Conservation (phyloP, 495 filamentous ascomycete species). For the Cryomyces minteri region DNA sequence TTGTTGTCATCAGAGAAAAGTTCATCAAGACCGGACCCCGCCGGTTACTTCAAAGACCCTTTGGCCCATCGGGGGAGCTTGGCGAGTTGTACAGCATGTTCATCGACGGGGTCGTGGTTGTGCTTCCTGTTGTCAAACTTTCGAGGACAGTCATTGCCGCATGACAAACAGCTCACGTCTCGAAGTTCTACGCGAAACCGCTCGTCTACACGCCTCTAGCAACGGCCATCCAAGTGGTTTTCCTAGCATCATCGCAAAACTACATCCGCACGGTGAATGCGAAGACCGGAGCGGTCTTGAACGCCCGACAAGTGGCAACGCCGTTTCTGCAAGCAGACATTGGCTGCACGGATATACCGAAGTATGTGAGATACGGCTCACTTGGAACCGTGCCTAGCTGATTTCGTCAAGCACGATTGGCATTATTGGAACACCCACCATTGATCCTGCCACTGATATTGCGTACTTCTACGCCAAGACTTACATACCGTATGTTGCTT, state of each 20-base stretch:
- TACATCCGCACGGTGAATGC: slow-evolving; percentile 21
- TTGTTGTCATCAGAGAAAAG: too few species aligned
- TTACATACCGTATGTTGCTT: slow-evolving; percentile 9
- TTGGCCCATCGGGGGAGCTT: too few species aligned
- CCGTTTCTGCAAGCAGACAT: slow-evolving; percentile 23
- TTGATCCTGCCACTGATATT: slow-evolving; percentile 21
- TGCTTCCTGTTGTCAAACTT: too few species aligned
- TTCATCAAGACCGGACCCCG: too few species aligned
- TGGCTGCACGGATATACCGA: slow-evolving; percentile 22
- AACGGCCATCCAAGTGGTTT: slow-evolving; percentile 20
- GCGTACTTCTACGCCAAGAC: slow-evolving; percentile 25
- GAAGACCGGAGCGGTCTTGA: slow-evolving; percentile 17
- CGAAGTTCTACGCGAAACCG: slow-evolving; percentile 24
- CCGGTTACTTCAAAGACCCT: too few species aligned
- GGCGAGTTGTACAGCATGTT: too few species aligned
- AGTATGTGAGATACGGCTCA: slow-evolving; percentile 9
- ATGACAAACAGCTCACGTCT: too few species aligned
- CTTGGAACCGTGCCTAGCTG: background rate
- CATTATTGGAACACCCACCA: slow-evolving; percentile 20
- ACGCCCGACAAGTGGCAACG: slow-evolving; percentile 13
- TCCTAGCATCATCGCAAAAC: slow-evolving; percentile 24
- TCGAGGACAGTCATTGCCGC: too few species aligned
- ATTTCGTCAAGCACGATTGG: slow-evolving; percentile 5
- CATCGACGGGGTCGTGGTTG: too few species aligned
- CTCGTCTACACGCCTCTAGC: slow-evolving; percentile 21